Evolutionary conservation across 768 basidiomycete genomes (phyloP), one percentile per base, ranked within the genome.

Genomic region (Pisolithus marmoratus): DNA sequence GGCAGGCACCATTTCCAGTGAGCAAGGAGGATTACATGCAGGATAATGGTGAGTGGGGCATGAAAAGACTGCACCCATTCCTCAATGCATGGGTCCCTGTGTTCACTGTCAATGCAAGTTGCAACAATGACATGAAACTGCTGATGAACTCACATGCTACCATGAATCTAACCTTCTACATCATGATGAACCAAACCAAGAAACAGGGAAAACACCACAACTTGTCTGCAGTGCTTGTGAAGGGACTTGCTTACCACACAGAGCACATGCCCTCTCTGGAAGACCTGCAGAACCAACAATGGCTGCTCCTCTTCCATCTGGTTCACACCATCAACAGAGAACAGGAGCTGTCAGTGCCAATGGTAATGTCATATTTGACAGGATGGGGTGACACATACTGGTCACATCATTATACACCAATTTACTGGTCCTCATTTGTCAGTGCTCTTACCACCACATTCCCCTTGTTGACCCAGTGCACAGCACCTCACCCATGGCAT

Each of bases 51-150:
- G 26, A 26, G 26, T 26, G 26, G 26, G 26, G 26, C 26, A 26
- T 26, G 26, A 26, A 26, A 26, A 26, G 26, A 26, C 26, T 26
- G 26, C 26, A 26, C 7, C 26, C 26, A 26, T 26, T 26, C 26
- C 26, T 26, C 26, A 26, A 26, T 26, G 26, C 26, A 26, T 26
- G 26, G 26, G 26, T 26, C 3, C 26, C 26, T 26, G 26, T 7
- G 7, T 7, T 26, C 3, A 26, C 26, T 7, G 26, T 26, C 4
- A 55, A 59, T 31, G 48, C 49, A 0, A 54, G 62, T 0, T 74
- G 69, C 51, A 79, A 80, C 50, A 68, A 77, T 49, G 72, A 80
- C 49, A 38, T 42, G 0, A 78, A 79, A 45, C 52, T 79, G 0
- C 20, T 77, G 0, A 72, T 69, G 0, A 70, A 70, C 58, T 65